These are phyloP conservation scores for Apophysomyces trapeziformis DNA, from an alignment of 371 early-diverging fungal genomes.

Conservation along the genomic window DNA sequence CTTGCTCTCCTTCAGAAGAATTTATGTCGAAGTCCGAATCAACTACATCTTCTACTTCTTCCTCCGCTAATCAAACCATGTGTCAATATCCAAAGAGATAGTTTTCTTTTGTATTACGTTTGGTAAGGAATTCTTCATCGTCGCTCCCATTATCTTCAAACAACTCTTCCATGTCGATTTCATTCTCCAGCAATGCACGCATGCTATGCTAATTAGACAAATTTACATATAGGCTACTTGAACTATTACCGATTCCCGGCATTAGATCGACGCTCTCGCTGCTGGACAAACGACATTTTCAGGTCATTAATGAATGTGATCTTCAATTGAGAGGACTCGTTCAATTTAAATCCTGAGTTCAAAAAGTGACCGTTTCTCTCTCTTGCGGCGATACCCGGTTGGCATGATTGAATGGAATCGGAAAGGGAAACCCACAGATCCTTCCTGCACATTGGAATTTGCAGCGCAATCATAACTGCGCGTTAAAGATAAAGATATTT, in stretches of 20 bases:
- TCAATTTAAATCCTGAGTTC: too few species aligned
- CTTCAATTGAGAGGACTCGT: too few species aligned
- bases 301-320: neutral
- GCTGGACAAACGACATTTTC: conserved; percentile 52
- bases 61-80: conserved; percentile 14
- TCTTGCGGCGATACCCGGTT: too few species aligned
- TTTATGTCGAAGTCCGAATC: conserved; percentile 69
- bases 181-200: conserved; percentile 58
- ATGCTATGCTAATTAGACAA: conserved; percentile 37
- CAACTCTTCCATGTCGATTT: conserved; percentile 64
- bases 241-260: conserved; percentile 62
- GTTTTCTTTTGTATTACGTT: conserved; percentile 31
- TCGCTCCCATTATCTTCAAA: conserved; percentile 60
- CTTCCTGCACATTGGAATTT: too few species aligned
- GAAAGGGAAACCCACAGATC: too few species aligned
- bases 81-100: neutral
- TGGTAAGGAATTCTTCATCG: conserved; percentile 57
- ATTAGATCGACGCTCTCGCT: conserved; percentile 59
- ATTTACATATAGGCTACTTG: neutral
- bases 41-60: conserved; percentile 54
- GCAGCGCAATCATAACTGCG: too few species aligned
- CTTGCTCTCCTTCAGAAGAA: conserved; percentile 64
- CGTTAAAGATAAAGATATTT: too few species aligned
- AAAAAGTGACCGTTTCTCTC: too few species aligned
- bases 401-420: too few species aligned